Percentiles rank a stretch among this genome's conserved stretches.
phyloP scores from a whole-genome alignment of 768 basidiomycete genomes.

The Tylopilus felleus region DNA sequence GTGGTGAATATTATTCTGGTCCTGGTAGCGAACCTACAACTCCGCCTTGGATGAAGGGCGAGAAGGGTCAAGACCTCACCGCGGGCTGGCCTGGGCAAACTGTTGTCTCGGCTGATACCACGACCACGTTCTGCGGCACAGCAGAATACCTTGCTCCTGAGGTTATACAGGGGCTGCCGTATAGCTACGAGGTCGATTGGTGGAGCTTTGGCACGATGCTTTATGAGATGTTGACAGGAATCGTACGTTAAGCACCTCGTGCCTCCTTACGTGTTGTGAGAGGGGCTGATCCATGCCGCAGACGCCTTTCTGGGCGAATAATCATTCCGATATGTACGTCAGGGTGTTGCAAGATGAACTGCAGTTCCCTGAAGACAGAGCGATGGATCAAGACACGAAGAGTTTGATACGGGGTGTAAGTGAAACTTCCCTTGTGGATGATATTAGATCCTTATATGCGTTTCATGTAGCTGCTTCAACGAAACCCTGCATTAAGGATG shows the following conservation, averaged over 20 bases:
- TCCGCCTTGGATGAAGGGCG: slow-evolving; percentile 79
- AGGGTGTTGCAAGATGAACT: slow-evolving; percentile 88
- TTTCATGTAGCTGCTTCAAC: slow-evolving; percentile 73
- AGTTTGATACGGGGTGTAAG: slow-evolving; percentile 91
- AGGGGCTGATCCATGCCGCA: slow-evolving; percentile 32
- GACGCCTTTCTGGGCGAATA: slow-evolving; percentile 92
- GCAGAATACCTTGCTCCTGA: slow-evolving; percentile 97
- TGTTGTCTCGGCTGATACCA: slow-evolving; percentile 55
- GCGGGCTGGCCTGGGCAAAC: slow-evolving; percentile 56
- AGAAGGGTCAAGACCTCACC: slow-evolving; percentile 50
- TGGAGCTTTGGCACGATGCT: slow-evolving; percentile 99
- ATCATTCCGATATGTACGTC: slow-evolving; percentile 94
- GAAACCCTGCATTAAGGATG: slow-evolving; percentile 86
- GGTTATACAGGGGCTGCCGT: slow-evolving; percentile 86
- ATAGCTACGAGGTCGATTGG: slow-evolving; percentile 96
- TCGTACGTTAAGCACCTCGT: slow-evolving; percentile 47
- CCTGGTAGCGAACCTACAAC: slow-evolving; percentile 39
- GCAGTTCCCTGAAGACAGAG: slow-evolving; percentile 83
- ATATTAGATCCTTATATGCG: slow-evolving; percentile 8
- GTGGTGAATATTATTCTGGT: slow-evolving; percentile 54
- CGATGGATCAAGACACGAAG: slow-evolving; percentile 94
- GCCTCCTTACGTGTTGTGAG: slow-evolving; percentile 14
- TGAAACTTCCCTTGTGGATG: slow-evolving; percentile 11
- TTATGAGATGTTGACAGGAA: slow-evolving; percentile 94
- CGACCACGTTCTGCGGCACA: slow-evolving; percentile 92